Evolutionary conservation across 805 yeast genomes (phyloP), one percentile per base, ranked within the genome.

Genomic region (Wickerhamiella sergipiensis): DNA sequence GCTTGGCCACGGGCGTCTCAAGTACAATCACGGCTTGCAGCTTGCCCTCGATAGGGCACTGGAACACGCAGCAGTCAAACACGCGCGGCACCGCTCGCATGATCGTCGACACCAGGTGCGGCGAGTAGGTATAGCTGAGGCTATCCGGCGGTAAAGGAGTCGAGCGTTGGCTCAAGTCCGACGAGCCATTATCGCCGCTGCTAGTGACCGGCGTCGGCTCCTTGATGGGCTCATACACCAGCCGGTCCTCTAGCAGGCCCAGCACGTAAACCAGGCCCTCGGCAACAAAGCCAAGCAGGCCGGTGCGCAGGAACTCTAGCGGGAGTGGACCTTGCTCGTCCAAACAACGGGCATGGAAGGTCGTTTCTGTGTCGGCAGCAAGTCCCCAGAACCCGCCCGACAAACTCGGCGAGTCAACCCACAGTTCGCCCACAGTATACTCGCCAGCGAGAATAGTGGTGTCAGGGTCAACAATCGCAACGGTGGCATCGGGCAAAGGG

Each of bases 381-480:
- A 77, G 64, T 1, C 80, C 89, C 81, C 88, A 87, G 61, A 84
- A 85, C 0, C 95, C 95, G 15, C 95, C 96, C 1, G 95, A 81
- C 6, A 92, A 67, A 53, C 94, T 84, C 1, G 90, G 90, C 43
- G 94, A 83, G 60, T 89, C 96, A n/a, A 92, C 85, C 97, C 97
- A 92, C 33, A 92, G 81, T 65, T 92, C 99, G 24, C 98, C 98
- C 15, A 92, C 85, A 55, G 83, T 86, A 60, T 85, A 77, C 46
- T 76, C 81, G 2, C 80, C 79, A 4, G 86, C 84, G 17, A 92
- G 68, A 1, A 81, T 71, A 38, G 81, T 76, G 52, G 90, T 86
- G 53, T 92, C 97, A 0, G 97, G 97, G 62, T 94, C 88, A 0
- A 92, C 97, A 26, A 92, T 78, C 0, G 97, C 97, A 31, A 90